Evolutionary conservation across 2,329 filamentous ascomycete species (phyloP), one percentile per base, ranked within the genome.

Genomic region (Proliferodiscus dingleyae): DNA sequence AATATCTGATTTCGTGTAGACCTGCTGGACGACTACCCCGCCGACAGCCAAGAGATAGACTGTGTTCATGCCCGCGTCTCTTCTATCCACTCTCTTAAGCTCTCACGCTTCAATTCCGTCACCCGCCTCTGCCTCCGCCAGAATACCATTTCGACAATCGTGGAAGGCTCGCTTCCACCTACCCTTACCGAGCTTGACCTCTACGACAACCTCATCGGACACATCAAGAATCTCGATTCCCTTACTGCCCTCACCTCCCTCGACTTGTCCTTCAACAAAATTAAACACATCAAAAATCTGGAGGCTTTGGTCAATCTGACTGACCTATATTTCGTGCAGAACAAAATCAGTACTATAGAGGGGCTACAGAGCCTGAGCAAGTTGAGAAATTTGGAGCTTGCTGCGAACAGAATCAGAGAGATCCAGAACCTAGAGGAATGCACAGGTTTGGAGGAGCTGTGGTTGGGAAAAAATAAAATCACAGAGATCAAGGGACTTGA

Each of bases 191-290:
- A 98, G 49, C 77, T 98, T 41, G 93, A 98, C 60, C 77, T 98
- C 49, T 98, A 98, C 71, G 93, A 98, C 69, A 98, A 98, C 67
- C 76, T 95, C 15, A 89, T 98, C 58, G 80, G 82, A 9, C 89
- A 95, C 66, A 81, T 96, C 66, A 83, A 83, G 55, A 87, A 87
- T 23, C 76, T 98, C 37, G 89, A 96, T 43, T 73, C 80, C 37
- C 79, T 96, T 46, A 80, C 75, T 10, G 75, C 86, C 50, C 77
- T 98, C 43, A 88, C 78, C 5, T 85, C 73, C 46, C 79, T 98
- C 44, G 93, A 98, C 64, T 75, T 98, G 41, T 94, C 87, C 66
- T 98, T 96, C 78, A 98, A 98, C 74, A 97, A 97, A 73, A 91
- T 98, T 71, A 96, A 95, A 66, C 90, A 96, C 68, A 95, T 98